Base-by-base conservation (phyloP, 2,329 filamentous ascomycete species). In the Podosphaera xanthii region DNA sequence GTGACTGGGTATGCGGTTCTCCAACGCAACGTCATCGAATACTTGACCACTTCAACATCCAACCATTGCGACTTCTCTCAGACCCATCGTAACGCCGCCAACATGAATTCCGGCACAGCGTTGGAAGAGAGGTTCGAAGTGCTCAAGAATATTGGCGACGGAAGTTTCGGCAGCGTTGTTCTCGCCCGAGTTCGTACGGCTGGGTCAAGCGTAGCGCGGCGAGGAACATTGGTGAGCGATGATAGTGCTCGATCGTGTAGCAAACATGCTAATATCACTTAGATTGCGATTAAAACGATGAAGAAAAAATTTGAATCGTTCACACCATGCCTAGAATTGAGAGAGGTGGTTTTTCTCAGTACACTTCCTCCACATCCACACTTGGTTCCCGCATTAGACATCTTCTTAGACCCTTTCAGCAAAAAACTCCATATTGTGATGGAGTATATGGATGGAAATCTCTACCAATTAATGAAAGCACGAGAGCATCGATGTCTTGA, bases 221-320 rank as follows among this genome's bases (percentile, higher is more conserved):
- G 90, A 70, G 91, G 91, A 65, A 95, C 90, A 60, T 81, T 97
- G 76, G 91, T 97, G 82, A 77, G 83, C 76, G 63, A 30, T 7
- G 4, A 38, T 33, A 22, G 14, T 8, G 9, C 31, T 36, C 40
- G 2, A 5, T 33, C 53, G 9, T 6, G 38, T 36, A 10, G 4
- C 31, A 30, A 36, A 9, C 10, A 22, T 2, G 56, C 63, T 67
- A 44, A 67, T 59, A 33, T 31, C 35, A 42, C 1, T 49, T 65
- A 97, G 92, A 86, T 98, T 67, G 92, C 92, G 50, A 96, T 98
- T 74, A 98, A 98, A 74, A 97, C 92, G 4, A 98, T 98, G 92
- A 98, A 98, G 78, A 98, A 98, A 80, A 90, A 86, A 0, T 98
- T 97, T 67, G 90, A 97, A 66, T 94, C 87, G 1, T 89, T 96